A percentile compares a stretch with the other conserved stretches of the same genome.
These are phyloP conservation scores for Eucalyptus viminalis DNA, from an alignment of 345 rosid species.

Conservation along the genomic window DNA sequence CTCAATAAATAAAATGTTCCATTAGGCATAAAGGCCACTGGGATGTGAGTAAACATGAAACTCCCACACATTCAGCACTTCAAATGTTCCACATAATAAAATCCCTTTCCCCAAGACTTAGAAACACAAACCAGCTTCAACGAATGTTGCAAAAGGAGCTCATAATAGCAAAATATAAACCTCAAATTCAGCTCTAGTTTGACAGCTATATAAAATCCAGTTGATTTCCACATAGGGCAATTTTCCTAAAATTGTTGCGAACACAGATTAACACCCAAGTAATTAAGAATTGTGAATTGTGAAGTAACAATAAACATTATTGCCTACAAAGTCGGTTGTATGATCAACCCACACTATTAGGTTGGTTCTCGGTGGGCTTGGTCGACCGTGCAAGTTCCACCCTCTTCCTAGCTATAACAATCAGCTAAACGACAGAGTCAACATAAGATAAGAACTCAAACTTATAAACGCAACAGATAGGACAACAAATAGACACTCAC, in stretches of 20 bases:
- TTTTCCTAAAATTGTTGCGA: neutral
- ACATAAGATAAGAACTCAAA: neutral
- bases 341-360: neutral
- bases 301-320: neutral
- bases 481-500: neutral
- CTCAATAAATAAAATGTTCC: neutral
- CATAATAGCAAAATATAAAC: neutral
- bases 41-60: neutral
- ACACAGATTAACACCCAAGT: neutral
- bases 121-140: neutral
- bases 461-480: neutral
- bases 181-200: neutral
- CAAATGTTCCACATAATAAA: neutral
- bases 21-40: neutral
- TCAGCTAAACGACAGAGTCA: neutral
- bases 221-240: neutral
- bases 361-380: neutral
- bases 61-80: neutral
- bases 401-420: neutral
- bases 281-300: neutral
- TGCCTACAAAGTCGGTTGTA: neutral
- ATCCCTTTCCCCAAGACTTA: neutral
- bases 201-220: neutral
- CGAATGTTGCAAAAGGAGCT: neutral
- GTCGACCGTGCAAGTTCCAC: neutral